Evolutionary conservation across 495 filamentous ascomycete species (phyloP), one percentile per base, ranked within the genome.

Genomic region (Clavariopsis aquatica): DNA sequence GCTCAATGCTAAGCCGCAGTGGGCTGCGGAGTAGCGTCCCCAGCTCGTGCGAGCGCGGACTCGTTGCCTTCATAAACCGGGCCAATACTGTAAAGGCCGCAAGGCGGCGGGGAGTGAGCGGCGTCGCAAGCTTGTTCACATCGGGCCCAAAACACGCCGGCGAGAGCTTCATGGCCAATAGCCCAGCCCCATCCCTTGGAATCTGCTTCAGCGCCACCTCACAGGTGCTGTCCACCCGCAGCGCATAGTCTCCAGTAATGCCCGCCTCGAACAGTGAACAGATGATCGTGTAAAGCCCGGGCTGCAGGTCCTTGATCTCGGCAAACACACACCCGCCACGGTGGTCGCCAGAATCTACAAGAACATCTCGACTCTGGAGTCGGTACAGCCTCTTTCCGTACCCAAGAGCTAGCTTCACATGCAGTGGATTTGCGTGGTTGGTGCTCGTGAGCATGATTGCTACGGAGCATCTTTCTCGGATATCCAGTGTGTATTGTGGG

Each of bases 211-310:
- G 63, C 0, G 63, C 38, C 41, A 85, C 82, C 1, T 81, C 76
- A 9, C 77, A 74, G 23, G 77, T 83, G n/a, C 89, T 84, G 10
- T 83, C 84, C 34, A 95, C 81, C 66, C 84, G 84, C 26, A 98
- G 79, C 1, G 80, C 84, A 76, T 95, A 98, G n/a, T 79, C 80
- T 1, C 85, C 91, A 1, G 84, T 75, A 71, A 93, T 88, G 28
- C 85, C 85, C 0, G 87, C 82, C 47, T 96, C 91, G 72, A 95
- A 97, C 1, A 94, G 96, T 8, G 89, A 92, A 68, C 85, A 89
- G 12, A 98, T 86, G 49, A 96, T 81, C 0, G 92, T 96, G 75
- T 98, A 98, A 0, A 79, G 81, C 2, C 93, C 93, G 1, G 79
- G 74, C 26, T 83, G 81, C 8, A 93, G 74, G 7, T 71, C 72